These are phyloP conservation scores for Brettanomyces sp. DNA, from an alignment of 805 yeast genomes.

Conservation along the genomic window DNA sequence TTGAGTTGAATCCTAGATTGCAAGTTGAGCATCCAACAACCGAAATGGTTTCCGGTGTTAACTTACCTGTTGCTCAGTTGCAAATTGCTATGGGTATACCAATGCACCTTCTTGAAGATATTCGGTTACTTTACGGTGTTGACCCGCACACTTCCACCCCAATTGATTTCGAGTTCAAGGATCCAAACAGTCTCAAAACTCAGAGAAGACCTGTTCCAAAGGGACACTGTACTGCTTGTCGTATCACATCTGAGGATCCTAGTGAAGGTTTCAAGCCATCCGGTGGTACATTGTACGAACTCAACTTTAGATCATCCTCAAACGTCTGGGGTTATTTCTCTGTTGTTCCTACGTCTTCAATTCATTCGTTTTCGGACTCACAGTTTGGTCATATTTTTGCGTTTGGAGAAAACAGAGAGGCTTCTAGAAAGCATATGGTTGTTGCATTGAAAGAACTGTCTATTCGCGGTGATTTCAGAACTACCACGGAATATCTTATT, in stretches of 20 bases:
- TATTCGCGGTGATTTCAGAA: slow-evolving; percentile 96
- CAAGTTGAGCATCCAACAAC: slow-evolving; percentile 99
- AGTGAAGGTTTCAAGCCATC: slow-evolving; percentile 99
- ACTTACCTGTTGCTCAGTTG: slow-evolving; percentile 95
- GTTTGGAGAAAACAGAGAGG: slow-evolving; percentile 96
- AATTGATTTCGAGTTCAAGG: slow-evolving; percentile 82
- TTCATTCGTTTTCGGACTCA: slow-evolving; percentile 95
- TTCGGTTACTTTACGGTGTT: slow-evolving; percentile 86
- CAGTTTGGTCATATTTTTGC: slow-evolving; percentile 99
- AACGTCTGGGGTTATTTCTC: slow-evolving; percentile 99
- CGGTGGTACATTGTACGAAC: slow-evolving; percentile 92
- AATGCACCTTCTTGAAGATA: slow-evolving; percentile 87
- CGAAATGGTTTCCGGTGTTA: slow-evolving; percentile 98
- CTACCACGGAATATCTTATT: slow-evolving; percentile 94
- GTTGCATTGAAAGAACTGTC: slow-evolving; percentile 95
- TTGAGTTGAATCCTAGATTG: slow-evolving; percentile 95
- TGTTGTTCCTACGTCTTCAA: slow-evolving; percentile 91
- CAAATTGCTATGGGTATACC: slow-evolving; percentile 99
- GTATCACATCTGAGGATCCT: slow-evolving; percentile 98
- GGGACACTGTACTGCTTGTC: slow-evolving; percentile 98
- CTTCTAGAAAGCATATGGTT: slow-evolving; percentile 97
- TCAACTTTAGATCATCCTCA: slow-evolving; percentile 93
- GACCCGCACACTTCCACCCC: slow-evolving; percentile 89
- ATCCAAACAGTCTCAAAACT: slow-evolving; percentile 57
- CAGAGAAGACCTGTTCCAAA: slow-evolving; percentile 93